Evolutionary conservation across 1,284 basidiomycete genomes (phyloP).

Genomic region (Malassezia brasiliensis): DNA sequence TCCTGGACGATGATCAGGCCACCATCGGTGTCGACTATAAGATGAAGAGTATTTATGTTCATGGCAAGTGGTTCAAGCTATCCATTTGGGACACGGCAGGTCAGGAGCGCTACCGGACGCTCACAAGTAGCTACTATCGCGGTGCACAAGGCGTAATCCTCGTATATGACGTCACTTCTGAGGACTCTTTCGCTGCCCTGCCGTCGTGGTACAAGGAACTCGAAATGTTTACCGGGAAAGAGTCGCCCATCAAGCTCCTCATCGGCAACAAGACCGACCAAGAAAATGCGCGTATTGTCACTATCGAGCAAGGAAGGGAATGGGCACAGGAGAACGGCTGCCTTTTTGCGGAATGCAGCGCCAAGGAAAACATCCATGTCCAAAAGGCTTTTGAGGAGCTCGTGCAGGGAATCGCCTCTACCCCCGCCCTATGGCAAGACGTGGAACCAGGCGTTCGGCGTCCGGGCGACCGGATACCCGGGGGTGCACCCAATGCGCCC

Average conservation of each 20-base stretch:
- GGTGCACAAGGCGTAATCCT: conserved; percentile 89
- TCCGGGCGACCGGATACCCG: conserved; percentile 45
- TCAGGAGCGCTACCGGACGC: conserved; percentile 58
- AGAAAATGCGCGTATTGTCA: conserved; percentile 77
- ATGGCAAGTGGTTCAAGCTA: conserved; percentile 54
- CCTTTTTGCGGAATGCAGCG: conserved; percentile 67
- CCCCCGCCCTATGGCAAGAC: conserved; percentile 37
- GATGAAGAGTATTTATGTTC: conserved; percentile 52
- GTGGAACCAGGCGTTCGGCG: conserved; percentile 30
- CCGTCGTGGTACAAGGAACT: conserved; percentile 88
- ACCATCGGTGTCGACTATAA: conserved; percentile 66
- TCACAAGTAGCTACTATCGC: conserved; percentile 83
- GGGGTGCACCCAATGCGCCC: conserved; percentile 35
- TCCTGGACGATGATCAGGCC: conserved; percentile 84
- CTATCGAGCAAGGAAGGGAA: conserved; percentile 64
- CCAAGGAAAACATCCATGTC: conserved; percentile 41
- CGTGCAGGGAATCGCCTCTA: conserved; percentile 40
- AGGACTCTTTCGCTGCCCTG: conserved; percentile 82
- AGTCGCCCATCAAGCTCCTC: conserved; percentile 81
- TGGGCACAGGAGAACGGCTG: conserved; percentile 74
- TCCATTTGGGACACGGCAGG: conserved; percentile 53
- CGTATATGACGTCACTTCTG: conserved; percentile 85
- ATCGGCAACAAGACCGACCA: conserved; percentile 89
- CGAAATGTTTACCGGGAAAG: conserved; percentile 67
- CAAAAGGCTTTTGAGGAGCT: conserved; percentile 44